A percentile compares a stretch with the other conserved stretches of the same genome.
Evolutionary conservation across 352 stramenopile species (phyloP).

Genomic region (Sclerospora graminicola): DNA sequence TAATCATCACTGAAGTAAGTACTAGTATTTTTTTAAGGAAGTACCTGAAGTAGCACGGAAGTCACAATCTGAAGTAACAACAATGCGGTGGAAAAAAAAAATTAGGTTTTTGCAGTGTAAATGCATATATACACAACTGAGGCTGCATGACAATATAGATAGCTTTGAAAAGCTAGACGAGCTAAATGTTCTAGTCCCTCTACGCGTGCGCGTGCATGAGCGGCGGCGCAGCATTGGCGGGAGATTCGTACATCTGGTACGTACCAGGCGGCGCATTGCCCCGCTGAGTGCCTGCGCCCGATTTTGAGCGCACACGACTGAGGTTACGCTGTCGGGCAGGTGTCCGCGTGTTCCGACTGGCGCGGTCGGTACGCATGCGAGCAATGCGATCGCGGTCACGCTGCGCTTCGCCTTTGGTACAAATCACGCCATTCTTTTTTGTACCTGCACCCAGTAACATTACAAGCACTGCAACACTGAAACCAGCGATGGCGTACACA

Average conservation of each 20-base stretch:
- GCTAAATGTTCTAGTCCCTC: slow-evolving; percentile 2
- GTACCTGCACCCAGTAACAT: slow-evolving; percentile 40
- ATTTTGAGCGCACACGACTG: slow-evolving; percentile 50
- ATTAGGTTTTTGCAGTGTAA: no score
- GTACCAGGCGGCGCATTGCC: slow-evolving; percentile 14
- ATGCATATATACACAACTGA: slow-evolving; percentile 7
- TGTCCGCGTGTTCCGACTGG: slow-evolving; percentile 29
- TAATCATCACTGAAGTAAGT: no score
- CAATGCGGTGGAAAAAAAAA: no score
- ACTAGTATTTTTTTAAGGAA: no score
- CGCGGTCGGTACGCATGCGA: slow-evolving; percentile 29
- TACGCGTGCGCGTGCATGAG: slow-evolving; percentile 28
- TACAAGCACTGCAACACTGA: slow-evolving; percentile 31
- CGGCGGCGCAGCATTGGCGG: slow-evolving; percentile 24
- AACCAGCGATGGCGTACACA: slow-evolving; percentile 37
- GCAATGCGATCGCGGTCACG: slow-evolving; percentile 30
- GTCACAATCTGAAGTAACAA: no score
- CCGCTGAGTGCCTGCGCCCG: slow-evolving; percentile 21
- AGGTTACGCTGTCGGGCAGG: slow-evolving; percentile 43
- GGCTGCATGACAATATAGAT: slow-evolving; percentile 7
- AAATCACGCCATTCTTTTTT: slow-evolving; percentile 56
- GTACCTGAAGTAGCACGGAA: no score
- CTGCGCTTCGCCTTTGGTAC: slow-evolving; percentile 33
- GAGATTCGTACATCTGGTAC: slow-evolving; percentile 60
- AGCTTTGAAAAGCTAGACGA: slow-evolving; percentile 3